A percentile compares a stretch with the other conserved stretches of the same genome.
Evolutionary conservation across 768 basidiomycete genomes (phyloP).

Genomic region (Podaxis sp.): DNA sequence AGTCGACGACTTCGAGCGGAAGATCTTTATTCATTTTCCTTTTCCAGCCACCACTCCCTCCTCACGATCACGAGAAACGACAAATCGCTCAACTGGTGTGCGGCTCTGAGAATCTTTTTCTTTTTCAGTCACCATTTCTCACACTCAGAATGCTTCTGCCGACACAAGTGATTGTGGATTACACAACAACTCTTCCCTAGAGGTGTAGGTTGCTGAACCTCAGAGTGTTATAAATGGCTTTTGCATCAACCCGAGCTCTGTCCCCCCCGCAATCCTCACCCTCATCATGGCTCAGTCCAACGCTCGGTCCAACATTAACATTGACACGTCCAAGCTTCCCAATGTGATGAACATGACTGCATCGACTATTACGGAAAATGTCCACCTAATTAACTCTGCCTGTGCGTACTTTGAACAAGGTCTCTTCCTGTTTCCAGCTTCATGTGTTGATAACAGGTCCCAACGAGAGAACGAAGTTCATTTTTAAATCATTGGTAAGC

Average conservation of each 20-base stretch:
- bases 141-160: background rate
- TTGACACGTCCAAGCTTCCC: slow-evolving; percentile 37
- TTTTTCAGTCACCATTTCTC: background rate
- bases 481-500: slow-evolving; percentile 38
- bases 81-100: background rate
- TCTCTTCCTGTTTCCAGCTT: background rate
- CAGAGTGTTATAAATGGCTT: background rate
- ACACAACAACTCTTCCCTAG: background rate
- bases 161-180: background rate
- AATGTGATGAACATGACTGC: slow-evolving; percentile 36
- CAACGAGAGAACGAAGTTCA: slow-evolving; percentile 37
- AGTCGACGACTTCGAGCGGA: background rate
- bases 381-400: slow-evolving; percentile 33
- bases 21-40: slow-evolving; percentile 6
- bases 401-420: slow-evolving; percentile 24
- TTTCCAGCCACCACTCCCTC: background rate
- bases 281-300: slow-evolving; percentile 19
- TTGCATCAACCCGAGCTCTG: background rate
- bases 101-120: background rate
- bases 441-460: slow-evolving; percentile 22
- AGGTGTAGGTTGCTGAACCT: background rate
- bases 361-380: slow-evolving; percentile 37
- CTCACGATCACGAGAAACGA: background rate
- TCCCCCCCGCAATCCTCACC: background rate
- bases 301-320: slow-evolving; percentile 22